Conservation (phyloP, 2,329 filamentous ascomycete species). For the Aureobasidium lini region DNA sequence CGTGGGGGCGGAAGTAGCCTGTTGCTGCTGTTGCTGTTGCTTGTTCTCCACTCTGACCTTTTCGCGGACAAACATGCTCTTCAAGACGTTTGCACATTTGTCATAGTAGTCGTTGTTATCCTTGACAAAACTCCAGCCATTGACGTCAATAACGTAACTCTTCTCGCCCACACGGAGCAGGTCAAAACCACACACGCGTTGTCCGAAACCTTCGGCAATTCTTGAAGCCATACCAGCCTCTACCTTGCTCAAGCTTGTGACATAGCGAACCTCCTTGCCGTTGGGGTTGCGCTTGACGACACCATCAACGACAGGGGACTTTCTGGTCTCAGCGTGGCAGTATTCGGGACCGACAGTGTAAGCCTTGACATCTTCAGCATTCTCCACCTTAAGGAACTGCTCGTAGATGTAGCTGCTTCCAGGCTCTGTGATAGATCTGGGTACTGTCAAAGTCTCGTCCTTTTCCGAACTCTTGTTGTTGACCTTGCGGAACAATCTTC, state of each 20-base stretch:
- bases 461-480: slow-evolving; percentile 99
- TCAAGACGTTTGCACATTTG: slow-evolving; percentile 76
- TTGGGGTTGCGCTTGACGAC: slow-evolving; percentile 93
- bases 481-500: slow-evolving; percentile 91
- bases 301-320: slow-evolving; percentile 94
- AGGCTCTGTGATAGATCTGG: slow-evolving; percentile 73
- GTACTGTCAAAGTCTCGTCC: slow-evolving; percentile 66
- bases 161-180: slow-evolving; percentile 78
- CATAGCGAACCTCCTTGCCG: slow-evolving; percentile 93
- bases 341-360: slow-evolving; percentile 92
- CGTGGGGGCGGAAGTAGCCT: slow-evolving; percentile 10
- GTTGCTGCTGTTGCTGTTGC: slow-evolving; percentile 13
- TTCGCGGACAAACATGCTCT: slow-evolving; percentile 80
- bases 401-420: slow-evolving; percentile 90
- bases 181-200: slow-evolving; percentile 93
- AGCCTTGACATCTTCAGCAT: slow-evolving; percentile 95
- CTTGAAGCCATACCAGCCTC: slow-evolving; percentile 82
- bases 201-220: slow-evolving; percentile 86
- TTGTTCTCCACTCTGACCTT: slow-evolving; percentile 49
- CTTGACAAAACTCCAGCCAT: slow-evolving; percentile 99
- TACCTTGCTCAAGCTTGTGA: slow-evolving; percentile 72
- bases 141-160: slow-evolving; percentile 97
- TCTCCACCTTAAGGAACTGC: slow-evolving; percentile 92
- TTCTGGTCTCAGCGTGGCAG: slow-evolving; percentile 94
- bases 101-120: slow-evolving; percentile 99